Percentiles rank a stretch among this genome's conserved stretches.
Evolutionary conservation across 2,329 filamentous ascomycete species (phyloP).

Genomic region (Talaromyces verruculosus): DNA sequence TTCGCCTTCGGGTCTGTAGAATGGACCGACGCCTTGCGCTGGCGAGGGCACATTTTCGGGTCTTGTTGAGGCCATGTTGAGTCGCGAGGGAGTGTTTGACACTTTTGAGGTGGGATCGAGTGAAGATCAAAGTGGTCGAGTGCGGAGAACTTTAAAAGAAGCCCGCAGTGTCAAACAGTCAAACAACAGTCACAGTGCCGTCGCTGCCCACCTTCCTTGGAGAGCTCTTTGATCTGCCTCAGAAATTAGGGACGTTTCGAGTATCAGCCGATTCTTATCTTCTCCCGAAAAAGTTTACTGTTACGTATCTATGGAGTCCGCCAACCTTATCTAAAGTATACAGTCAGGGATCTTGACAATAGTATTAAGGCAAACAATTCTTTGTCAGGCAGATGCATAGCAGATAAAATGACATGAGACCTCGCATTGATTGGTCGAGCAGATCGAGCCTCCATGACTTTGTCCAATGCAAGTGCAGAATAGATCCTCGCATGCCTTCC

Average conservation of each 20-base stretch:
- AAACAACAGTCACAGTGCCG: too few species aligned
- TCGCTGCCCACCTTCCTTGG: neutral
- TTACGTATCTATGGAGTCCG: neutral
- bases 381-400: neutral
- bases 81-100: neutral
- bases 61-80: slow-evolving; percentile 12
- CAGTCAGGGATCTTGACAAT: too few species aligned
- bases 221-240: neutral
- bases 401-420: neutral
- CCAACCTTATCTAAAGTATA: neutral
- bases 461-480: too few species aligned
- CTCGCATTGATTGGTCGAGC: too few species aligned
- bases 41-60: slow-evolving; percentile 44
- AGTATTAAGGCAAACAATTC: neutral
- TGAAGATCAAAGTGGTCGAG: neutral
- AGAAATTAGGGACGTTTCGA: neutral
- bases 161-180: neutral
- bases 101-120: neutral
- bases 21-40: slow-evolving; percentile 71
- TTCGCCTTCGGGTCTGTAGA: slow-evolving; percentile 72
- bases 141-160: neutral
- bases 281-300: neutral
- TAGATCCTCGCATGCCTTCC: too few species aligned
- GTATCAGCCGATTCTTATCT: neutral
- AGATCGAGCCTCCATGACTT: too few species aligned